phyloP scores from a whole-genome alignment of 306 rosid genomes.

The Malus orientalis region DNA sequence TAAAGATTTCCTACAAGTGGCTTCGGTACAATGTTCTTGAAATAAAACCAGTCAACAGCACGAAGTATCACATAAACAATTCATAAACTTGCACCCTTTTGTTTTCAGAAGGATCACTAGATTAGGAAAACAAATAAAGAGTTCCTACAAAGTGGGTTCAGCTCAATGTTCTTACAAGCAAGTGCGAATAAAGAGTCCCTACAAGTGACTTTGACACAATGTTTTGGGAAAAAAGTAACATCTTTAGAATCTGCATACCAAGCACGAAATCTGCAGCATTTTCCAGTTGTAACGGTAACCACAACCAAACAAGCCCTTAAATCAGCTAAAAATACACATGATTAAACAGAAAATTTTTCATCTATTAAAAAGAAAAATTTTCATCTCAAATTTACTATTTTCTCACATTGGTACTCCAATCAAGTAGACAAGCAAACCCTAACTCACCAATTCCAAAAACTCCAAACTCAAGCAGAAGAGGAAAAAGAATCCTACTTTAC shows the following conservation, averaged over 20 bases:
- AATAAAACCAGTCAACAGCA: too few species aligned
- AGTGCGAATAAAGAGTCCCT: neutral
- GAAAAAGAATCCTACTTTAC: conserved; percentile 6
- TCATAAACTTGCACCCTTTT: neutral
- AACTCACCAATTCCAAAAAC: conserved; percentile 6
- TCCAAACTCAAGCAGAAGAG: neutral
- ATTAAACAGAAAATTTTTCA: neutral
- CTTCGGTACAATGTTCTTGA: too few species aligned
- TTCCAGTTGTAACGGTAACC: neutral
- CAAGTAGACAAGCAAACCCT: conserved; percentile 11
- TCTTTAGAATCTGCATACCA: neutral
- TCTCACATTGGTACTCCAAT: conserved; percentile 20
- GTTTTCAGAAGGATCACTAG: neutral
- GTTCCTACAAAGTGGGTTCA: too few species aligned
- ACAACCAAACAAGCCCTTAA: neutral
- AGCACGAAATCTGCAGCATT: neutral
- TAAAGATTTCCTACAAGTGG: too few species aligned
- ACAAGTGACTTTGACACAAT: conserved; percentile 13
- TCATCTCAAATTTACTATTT: neutral
- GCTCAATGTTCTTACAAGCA: too few species aligned
- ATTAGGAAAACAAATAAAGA: neutral
- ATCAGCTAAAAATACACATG: neutral
- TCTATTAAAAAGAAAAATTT: neutral
- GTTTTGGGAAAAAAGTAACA: neutral
- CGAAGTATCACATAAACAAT: neutral